phyloP scores from a whole-genome alignment of 2,329 filamentous ascomycete genomes.

The Cladosporium sp. region DNA sequence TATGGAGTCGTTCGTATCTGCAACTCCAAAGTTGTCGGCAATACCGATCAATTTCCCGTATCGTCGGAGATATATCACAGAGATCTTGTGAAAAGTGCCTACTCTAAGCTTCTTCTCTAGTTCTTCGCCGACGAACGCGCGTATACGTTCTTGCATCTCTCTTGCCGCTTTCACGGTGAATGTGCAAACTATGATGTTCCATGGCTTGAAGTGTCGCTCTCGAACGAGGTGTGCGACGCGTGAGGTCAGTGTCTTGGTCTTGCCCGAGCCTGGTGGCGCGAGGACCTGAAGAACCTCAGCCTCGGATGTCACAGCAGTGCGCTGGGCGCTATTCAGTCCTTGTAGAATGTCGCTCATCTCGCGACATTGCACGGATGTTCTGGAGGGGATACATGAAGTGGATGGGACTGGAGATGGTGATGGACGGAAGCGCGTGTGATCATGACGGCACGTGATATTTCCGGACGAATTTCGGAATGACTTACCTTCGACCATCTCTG shows the following conservation, averaged over 20 bases:
- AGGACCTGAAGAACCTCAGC: constrained; percentile 59
- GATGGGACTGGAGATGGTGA: neutral
- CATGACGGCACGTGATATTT: neutral
- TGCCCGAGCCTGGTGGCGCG: constrained; percentile 68
- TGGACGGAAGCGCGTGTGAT: neutral
- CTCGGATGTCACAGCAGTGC: constrained; percentile 59
- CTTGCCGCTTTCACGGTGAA: constrained; percentile 93
- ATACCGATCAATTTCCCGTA: constrained; percentile 85
- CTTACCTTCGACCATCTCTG: too few species aligned
- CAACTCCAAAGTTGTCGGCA: constrained; percentile 80
- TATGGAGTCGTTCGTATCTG: constrained; percentile 74
- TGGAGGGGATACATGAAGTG: neutral
- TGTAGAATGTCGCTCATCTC: constrained; percentile 53
- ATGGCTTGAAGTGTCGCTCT: constrained; percentile 66
- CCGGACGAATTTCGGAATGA: neutral
- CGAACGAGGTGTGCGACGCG: constrained; percentile 85
- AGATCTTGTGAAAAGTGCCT: constrained; percentile 93
- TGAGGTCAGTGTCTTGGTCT: constrained; percentile 92
- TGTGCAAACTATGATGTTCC: constrained; percentile 89
- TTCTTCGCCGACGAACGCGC: constrained; percentile 72
- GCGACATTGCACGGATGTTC: neutral
- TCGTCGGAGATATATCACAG: constrained; percentile 73
- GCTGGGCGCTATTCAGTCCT: constrained; percentile 62
- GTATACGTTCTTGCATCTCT: constrained; percentile 89
- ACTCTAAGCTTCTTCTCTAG: constrained; percentile 73